A percentile compares a stretch with the other conserved stretches of the same genome.
phyloP scores from a whole-genome alignment of 306 rosid genomes.

The Clitoria ternatea region DNA sequence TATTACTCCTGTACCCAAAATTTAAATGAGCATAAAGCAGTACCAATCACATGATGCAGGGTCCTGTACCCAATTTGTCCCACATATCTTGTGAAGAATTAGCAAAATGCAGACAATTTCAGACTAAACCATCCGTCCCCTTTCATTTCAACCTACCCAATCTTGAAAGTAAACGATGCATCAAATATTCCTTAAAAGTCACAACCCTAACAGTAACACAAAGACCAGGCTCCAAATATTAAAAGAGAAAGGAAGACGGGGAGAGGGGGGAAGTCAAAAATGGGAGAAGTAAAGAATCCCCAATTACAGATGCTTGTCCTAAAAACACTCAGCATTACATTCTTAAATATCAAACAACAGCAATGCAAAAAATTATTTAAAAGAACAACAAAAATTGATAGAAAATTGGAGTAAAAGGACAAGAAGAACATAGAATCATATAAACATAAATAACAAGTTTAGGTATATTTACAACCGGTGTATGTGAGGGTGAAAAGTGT shows the following conservation, averaged over 20 bases:
- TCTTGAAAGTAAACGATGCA: neutral
- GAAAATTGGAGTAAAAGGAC: neutral
- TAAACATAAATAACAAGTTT: slow-evolving; percentile 2
- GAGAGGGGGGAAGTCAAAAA: neutral
- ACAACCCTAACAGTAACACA: neutral
- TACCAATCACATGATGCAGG: slow-evolving; percentile 22
- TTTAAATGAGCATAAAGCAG: slow-evolving; percentile 19
- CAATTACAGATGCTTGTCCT: neutral
- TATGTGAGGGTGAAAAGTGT: neutral
- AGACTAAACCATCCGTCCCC: neutral
- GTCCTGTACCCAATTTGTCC: slow-evolving; percentile 21
- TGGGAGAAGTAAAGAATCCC: neutral
- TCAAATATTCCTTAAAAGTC: neutral
- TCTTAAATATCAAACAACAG: neutral
- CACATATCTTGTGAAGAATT: neutral
- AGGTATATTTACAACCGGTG: neutral
- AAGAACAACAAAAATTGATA: neutral
- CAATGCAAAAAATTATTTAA: neutral
- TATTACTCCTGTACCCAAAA: slow-evolving; percentile 9
- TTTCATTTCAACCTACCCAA: slow-evolving; percentile 11
- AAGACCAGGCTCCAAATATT: neutral
- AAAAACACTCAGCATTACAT: neutral
- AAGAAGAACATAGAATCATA: neutral
- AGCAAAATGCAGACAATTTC: slow-evolving; percentile 10
- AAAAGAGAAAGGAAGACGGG: neutral